These are phyloP conservation scores for Sapria himalayana DNA, from an alignment of 345 rosid species.

Conservation along the genomic window DNA sequence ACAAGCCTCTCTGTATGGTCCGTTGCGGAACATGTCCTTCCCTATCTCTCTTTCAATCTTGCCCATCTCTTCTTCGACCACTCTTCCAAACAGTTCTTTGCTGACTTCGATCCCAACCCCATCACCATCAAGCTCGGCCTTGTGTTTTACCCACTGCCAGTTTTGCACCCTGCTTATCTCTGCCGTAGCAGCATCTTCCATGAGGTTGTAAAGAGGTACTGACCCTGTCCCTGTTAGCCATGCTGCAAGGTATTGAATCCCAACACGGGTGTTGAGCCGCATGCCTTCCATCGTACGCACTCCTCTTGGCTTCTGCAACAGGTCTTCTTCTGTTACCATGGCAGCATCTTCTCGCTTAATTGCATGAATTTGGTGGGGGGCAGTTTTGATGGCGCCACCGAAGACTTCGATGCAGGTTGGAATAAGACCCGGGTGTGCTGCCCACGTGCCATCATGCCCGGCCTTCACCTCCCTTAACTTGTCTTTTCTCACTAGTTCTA, in stretches of 20 bases:
- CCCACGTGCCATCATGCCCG: constrained; percentile 97
- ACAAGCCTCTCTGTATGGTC: constrained; percentile 60
- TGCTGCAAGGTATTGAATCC: constrained; percentile 74
- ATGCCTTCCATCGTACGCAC: constrained; percentile 66
- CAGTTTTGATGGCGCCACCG: constrained; percentile 42
- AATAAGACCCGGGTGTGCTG: constrained; percentile 88
- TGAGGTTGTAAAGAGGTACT: constrained; percentile 78
- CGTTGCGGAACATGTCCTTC: constrained; percentile 47
- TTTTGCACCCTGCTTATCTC: constrained; percentile 91
- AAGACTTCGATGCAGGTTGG: constrained; percentile 52
- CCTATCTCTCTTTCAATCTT: constrained; percentile 79
- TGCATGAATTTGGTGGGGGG: constrained; percentile 43
- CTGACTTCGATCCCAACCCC: constrained; percentile 51
- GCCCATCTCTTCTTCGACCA: constrained; percentile 73
- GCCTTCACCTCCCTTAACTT: constrained; percentile 74
- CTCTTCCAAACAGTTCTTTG: constrained; percentile 45
- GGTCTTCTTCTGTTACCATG: constrained; percentile 48
- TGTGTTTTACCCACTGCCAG: constrained; percentile 88
- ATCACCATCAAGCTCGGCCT: constrained; percentile 60
- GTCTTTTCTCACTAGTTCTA: constrained; percentile 72
- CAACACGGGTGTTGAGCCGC: constrained; percentile 71
- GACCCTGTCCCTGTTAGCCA: constrained; percentile 87
- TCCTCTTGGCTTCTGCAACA: constrained; percentile 66
- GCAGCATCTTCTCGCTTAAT: constrained; percentile 47
- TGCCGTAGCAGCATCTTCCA: constrained; percentile 94